A percentile compares a stretch with the other conserved stretches of the same genome.
These are phyloP conservation scores for Fraxinus latifolia DNA, from an alignment of 305 asterid species.

Conservation along the genomic window DNA sequence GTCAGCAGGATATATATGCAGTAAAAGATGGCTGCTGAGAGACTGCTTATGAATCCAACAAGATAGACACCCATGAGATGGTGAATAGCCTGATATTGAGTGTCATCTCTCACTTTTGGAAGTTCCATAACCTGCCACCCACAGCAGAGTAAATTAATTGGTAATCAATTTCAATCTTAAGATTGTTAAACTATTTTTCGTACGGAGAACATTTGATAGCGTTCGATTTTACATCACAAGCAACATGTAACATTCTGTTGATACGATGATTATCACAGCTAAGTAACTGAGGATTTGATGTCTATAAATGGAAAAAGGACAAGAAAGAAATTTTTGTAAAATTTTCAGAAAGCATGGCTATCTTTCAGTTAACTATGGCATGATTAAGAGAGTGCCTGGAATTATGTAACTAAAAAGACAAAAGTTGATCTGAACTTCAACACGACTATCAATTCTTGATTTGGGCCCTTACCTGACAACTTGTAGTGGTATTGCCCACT, in stretches of 20 bases:
- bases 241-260: not conserved
- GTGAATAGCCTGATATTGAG: constrained; percentile 27
- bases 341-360: not conserved
- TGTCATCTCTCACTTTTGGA: constrained; percentile 18
- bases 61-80: constrained; percentile 62
- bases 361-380: not conserved
- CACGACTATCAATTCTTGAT: not conserved
- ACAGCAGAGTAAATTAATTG: not conserved
- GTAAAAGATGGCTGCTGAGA: constrained; percentile 60
- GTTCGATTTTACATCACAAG: not conserved
- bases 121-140: constrained; percentile 38
- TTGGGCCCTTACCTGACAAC: not conserved
- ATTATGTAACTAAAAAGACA: not conserved
- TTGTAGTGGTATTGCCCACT: not conserved
- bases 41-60: constrained; percentile 56
- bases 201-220: not conserved
- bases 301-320: not conserved
- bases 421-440: not conserved
- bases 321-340: not conserved
- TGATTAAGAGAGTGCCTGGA: not conserved
- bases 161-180: not conserved
- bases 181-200: not conserved
- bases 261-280: not conserved
- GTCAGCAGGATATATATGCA: constrained; percentile 32
- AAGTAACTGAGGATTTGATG: not conserved